phyloP scores from a whole-genome alignment of 1,284 basidiomycete genomes.

The Sutorius eximius region DNA sequence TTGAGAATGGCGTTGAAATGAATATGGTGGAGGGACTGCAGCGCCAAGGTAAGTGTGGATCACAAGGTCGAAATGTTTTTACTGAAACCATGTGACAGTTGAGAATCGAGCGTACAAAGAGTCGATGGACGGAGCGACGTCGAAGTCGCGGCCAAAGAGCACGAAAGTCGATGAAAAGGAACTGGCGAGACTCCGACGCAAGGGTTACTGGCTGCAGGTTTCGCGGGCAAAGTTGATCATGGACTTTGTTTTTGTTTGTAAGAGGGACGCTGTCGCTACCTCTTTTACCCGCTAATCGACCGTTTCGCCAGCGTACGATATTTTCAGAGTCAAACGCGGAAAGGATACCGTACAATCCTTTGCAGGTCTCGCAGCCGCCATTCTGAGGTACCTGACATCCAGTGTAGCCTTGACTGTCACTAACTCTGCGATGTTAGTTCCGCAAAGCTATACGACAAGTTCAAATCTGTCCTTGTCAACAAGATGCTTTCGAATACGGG shows the following conservation, averaged over 20 bases:
- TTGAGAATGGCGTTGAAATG: conserved; percentile 77
- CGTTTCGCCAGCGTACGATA: conserved; percentile 49
- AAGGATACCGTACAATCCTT: conserved; percentile 63
- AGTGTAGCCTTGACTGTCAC: not conserved
- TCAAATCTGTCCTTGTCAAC: conserved; percentile 60
- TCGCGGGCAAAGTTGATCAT: conserved; percentile 69
- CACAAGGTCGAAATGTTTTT: not conserved
- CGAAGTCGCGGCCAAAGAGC: conserved; percentile 61
- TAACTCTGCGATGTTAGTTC: conserved; percentile 43
- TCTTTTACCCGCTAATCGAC: conserved; percentile 6
- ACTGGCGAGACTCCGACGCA: conserved; percentile 59
- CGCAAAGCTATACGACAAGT: conserved; percentile 69
- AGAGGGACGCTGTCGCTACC: conserved; percentile 35
- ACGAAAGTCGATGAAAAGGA: conserved; percentile 70
- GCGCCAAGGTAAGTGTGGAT: conserved; percentile 50
- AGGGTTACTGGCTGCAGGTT: conserved; percentile 74
- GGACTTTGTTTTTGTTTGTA: conserved; percentile 84
- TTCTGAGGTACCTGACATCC: conserved; percentile 58
- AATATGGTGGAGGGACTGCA: conserved; percentile 62
- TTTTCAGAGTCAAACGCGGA: conserved; percentile 58
- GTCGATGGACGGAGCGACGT: conserved; percentile 68
- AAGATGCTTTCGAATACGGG: conserved; percentile 24
- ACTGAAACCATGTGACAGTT: conserved; percentile 42
- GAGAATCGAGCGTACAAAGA: conserved; percentile 70
- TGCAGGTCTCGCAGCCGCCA: conserved; percentile 64